phyloP scores from a whole-genome alignment of 108 stramenopile genomes.

The Stephanodiscus triporus region DNA sequence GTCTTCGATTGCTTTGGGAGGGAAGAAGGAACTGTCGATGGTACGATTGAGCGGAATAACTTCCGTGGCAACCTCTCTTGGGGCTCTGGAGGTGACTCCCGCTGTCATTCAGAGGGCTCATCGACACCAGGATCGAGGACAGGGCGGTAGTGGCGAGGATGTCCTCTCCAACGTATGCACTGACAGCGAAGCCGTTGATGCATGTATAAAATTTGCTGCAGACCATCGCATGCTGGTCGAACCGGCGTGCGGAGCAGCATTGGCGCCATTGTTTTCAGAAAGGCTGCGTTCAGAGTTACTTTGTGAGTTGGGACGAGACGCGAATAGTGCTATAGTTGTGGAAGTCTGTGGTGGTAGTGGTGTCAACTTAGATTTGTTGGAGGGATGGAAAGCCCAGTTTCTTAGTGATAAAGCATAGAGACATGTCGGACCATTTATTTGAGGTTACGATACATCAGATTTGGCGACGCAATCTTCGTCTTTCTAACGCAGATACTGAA shows the following conservation, averaged over 20 bases:
- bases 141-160: slow-evolving; percentile 30
- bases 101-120: slow-evolving; percentile 69
- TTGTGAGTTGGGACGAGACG: slow-evolving; percentile 18
- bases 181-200: slow-evolving; percentile 83
- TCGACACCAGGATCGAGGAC: slow-evolving; percentile 46
- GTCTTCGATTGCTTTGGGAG: slow-evolving; percentile 30
- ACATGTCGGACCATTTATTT: not conserved
- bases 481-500: too few relatives aligned
- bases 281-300: slow-evolving; percentile 58
- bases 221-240: slow-evolving; percentile 91
- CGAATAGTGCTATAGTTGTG: slow-evolving; percentile 66
- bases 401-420: slow-evolving; percentile 9
- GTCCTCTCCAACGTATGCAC: slow-evolving; percentile 70
- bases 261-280: slow-evolving; percentile 79
- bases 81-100: slow-evolving; percentile 79
- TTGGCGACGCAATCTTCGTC: too few relatives aligned
- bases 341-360: slow-evolving; percentile 88
- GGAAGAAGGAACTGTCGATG: slow-evolving; percentile 41
- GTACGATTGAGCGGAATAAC: slow-evolving; percentile 65
- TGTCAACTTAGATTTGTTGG: slow-evolving; percentile 71
- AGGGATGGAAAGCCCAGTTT: slow-evolving; percentile 63
- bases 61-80: slow-evolving; percentile 86
- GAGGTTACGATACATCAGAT: not conserved
- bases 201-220: slow-evolving; percentile 71
- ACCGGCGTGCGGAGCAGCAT: slow-evolving; percentile 91